These are phyloP conservation scores for Daldinia caldariorum DNA, from an alignment of 495 filamentous ascomycete genomes.

Conservation along the genomic window DNA sequence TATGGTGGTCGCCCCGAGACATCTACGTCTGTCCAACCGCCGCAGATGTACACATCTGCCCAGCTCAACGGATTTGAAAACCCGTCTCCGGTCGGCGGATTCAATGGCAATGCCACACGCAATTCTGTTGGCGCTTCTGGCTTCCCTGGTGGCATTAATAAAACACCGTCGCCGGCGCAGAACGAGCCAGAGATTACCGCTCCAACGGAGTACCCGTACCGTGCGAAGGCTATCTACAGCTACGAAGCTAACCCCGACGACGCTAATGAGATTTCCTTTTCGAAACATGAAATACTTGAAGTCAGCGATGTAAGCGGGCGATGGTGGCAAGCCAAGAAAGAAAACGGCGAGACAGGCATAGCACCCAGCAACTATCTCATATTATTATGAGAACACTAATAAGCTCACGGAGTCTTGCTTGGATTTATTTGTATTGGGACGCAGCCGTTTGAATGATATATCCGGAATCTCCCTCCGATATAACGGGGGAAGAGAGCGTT, in stretches of 20 bases:
- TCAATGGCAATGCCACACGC: constrained; percentile 53
- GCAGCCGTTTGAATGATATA: constrained; percentile 14
- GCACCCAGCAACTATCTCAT: constrained; percentile 98
- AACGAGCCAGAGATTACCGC: constrained; percentile 72
- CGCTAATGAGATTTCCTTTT: constrained; percentile 96
- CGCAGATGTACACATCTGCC: constrained; percentile 97
- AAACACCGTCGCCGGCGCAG: constrained; percentile 47
- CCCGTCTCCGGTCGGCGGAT: constrained; percentile 87
- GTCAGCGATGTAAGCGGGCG: constrained; percentile 96
- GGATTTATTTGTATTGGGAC: constrained; percentile 19
- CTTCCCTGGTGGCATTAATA: constrained; percentile 49
- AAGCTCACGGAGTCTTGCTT: not conserved
- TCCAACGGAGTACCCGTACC: constrained; percentile 94
- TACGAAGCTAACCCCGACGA: constrained; percentile 99
- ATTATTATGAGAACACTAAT: constrained; percentile 71
- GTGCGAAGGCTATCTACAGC: constrained; percentile 96
- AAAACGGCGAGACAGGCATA: constrained; percentile 94
- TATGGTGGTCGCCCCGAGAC: constrained; percentile 79
- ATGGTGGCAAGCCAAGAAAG: constrained; percentile 99
- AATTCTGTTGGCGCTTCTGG: constrained; percentile 53
- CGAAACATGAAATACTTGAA: constrained; percentile 95
- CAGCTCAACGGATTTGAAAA: constrained; percentile 97
- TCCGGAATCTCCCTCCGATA: constrained; percentile 7
- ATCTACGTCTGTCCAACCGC: constrained; percentile 76
- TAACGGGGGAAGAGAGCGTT: constrained; percentile 16